Conservation (phyloP, 257 asterid genomes). For the Vinca minor region DNA sequence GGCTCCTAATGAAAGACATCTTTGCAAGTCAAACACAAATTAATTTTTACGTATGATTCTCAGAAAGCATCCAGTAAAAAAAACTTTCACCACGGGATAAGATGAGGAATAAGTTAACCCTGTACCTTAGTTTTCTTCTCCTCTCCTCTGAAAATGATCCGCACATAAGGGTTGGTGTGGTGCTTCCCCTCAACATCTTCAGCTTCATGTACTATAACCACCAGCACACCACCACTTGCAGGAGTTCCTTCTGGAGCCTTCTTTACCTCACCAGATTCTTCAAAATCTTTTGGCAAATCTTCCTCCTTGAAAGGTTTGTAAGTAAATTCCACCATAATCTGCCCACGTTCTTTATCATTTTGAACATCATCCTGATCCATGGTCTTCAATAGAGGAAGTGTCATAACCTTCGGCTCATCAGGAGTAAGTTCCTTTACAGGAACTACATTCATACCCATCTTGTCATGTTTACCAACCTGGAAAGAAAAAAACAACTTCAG, state of each 20-base stretch:
- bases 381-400: slow-evolving; percentile 66
- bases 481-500: slow-evolving; percentile 5
- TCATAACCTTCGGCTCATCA: slow-evolving; percentile 58
- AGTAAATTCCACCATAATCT: slow-evolving; percentile 68
- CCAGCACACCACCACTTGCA: slow-evolving; percentile 76
- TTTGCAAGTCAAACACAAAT: not conserved
- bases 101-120: slow-evolving; percentile 10
- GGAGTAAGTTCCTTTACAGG: slow-evolving; percentile 74
- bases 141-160: slow-evolving; percentile 70
- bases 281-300: slow-evolving; percentile 34
- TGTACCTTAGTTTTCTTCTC: slow-evolving; percentile 89
- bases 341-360: slow-evolving; percentile 82
- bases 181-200: slow-evolving; percentile 96
- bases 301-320: slow-evolving; percentile 95
- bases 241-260: slow-evolving; percentile 91
- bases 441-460: slow-evolving; percentile 86
- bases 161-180: slow-evolving; percentile 89
- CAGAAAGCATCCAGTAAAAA: not conserved
- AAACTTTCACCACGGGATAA: not conserved
- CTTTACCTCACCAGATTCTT: slow-evolving; percentile 38
- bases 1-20: not conserved
- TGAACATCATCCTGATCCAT: slow-evolving; percentile 66
- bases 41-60: not conserved
- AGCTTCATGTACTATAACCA: slow-evolving; percentile 80
- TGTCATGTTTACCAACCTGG: slow-evolving; percentile 91